A percentile compares a stretch with the other conserved stretches of the same genome.
Evolutionary conservation across 2,329 filamentous ascomycete species (phyloP).

Genomic region (Camillea tinctor): DNA sequence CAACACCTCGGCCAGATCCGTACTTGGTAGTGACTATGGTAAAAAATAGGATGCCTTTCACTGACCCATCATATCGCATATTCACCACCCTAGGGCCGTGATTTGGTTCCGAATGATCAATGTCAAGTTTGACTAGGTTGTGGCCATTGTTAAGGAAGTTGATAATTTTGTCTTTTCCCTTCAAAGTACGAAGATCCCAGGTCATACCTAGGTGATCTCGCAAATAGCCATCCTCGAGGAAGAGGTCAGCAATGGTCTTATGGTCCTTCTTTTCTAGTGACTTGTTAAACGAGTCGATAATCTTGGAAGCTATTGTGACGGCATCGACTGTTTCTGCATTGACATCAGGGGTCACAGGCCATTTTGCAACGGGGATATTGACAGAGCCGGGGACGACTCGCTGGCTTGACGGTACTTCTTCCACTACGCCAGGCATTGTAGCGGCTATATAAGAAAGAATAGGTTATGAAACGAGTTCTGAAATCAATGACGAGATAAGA

Average conservation of each 20-base stretch:
- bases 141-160: conserved; percentile 32
- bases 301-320: conserved; percentile 33
- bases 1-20: conserved; percentile 50
- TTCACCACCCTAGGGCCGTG: conserved; percentile 38
- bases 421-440: conserved; percentile 12
- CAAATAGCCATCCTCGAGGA: conserved; percentile 54
- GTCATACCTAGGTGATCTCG: conserved; percentile 56
- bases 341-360: conserved; percentile 36
- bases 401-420: conserved; percentile 26
- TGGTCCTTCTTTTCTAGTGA: conserved; percentile 35
- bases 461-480: background rate
- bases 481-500: background rate
- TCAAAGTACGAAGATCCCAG: conserved; percentile 56
- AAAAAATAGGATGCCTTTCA: conserved; percentile 50
- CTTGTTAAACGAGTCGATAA: conserved; percentile 40
- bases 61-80: conserved; percentile 44
- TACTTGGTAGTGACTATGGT: conserved; percentile 44
- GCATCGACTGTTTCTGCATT: conserved; percentile 36
- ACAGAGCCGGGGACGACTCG: conserved; percentile 35
- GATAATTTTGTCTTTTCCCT: conserved; percentile 42
- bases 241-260: conserved; percentile 39
- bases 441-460: background rate
- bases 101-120: conserved; percentile 40
- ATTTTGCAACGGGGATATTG: conserved; percentile 39
- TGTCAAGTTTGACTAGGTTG: conserved; percentile 35